A percentile compares a stretch with the other conserved stretches of the same genome.
phyloP scores from a whole-genome alignment of 2,329 filamentous ascomycete species.

The Pseudogymnoascus sp. region DNA sequence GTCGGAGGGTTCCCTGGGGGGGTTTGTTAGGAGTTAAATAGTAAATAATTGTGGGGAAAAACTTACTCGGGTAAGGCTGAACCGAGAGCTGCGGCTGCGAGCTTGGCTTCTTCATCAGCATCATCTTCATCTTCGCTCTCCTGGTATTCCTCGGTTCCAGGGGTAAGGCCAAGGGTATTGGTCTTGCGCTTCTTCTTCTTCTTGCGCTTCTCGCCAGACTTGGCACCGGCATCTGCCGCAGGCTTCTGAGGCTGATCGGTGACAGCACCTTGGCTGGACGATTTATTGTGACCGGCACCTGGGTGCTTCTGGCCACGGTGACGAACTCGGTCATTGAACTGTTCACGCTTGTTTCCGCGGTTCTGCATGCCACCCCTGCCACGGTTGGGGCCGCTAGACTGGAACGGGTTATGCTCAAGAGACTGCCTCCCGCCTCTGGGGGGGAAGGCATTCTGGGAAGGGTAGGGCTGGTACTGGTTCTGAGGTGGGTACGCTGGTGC shows the following conservation, averaged over 20 bases:
- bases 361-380: constrained; percentile 33
- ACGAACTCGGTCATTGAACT: constrained; percentile 29
- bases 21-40: constrained; percentile 19
- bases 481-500: constrained; percentile 13
- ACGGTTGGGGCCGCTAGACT: constrained; percentile 31
- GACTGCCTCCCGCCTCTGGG: constrained; percentile 26
- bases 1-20: constrained; percentile 46
- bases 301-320: constrained; percentile 15
- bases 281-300: constrained; percentile 16
- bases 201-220: constrained; percentile 23
- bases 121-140: constrained; percentile 59
- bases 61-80: constrained; percentile 30
- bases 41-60: constrained; percentile 24
- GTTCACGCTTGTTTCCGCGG: constrained; percentile 28
- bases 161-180: constrained; percentile 63
- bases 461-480: constrained; percentile 31
- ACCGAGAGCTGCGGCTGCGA: constrained; percentile 26
- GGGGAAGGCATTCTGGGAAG: constrained; percentile 28
- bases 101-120: constrained; percentile 49
- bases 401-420: constrained; percentile 27
- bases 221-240: constrained; percentile 39
- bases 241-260: constrained; percentile 37
- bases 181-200: constrained; percentile 66
- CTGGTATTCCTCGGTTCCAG: constrained; percentile 40
- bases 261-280: constrained; percentile 24